phyloP scores from a whole-genome alignment of 805 yeast genomes.

The Komagataella pseudopastoris region DNA sequence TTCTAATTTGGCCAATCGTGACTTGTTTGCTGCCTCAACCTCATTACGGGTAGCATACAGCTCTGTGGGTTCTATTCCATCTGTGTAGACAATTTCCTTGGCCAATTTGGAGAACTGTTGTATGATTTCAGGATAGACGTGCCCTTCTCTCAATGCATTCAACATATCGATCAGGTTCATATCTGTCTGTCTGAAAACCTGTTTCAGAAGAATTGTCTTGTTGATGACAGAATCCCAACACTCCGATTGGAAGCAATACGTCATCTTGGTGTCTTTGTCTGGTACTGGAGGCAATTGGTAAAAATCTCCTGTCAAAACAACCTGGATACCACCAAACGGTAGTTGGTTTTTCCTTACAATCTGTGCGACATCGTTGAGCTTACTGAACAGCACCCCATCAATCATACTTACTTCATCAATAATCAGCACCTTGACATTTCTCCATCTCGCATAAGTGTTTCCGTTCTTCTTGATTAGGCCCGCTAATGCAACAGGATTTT shows the following conservation, averaged over 20 bases:
- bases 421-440: conserved; percentile 38
- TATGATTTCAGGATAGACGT: conserved; percentile 32
- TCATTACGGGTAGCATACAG: conserved; percentile 62
- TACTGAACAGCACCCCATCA: conserved; percentile 53
- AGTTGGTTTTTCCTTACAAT: conserved; percentile 24
- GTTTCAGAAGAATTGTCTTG: conserved; percentile 42
- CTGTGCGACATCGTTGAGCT: conserved; percentile 47
- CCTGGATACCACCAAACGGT: conserved; percentile 77
- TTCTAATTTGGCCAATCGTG: conserved; percentile 30
- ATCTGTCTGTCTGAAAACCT: conserved; percentile 70
- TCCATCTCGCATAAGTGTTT: conserved; percentile 42
- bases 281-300: conserved; percentile 71
- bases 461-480: conserved; percentile 40
- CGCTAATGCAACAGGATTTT: conserved; percentile 27
- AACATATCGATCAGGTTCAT: conserved; percentile 57
- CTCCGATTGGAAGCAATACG: conserved; percentile 52
- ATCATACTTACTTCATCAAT: conserved; percentile 78
- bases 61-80: conserved; percentile 61
- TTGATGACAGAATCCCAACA: conserved; percentile 50
- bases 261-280: conserved; percentile 18
- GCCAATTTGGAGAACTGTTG: conserved; percentile 34
- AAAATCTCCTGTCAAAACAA: conserved; percentile 70
- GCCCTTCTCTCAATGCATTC: conserved; percentile 60
- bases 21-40: conserved; percentile 52
- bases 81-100: conserved; percentile 35